These are phyloP conservation scores for Coprinellus aureogranulatus DNA, from an alignment of 768 basidiomycete species.

Conservation along the genomic window DNA sequence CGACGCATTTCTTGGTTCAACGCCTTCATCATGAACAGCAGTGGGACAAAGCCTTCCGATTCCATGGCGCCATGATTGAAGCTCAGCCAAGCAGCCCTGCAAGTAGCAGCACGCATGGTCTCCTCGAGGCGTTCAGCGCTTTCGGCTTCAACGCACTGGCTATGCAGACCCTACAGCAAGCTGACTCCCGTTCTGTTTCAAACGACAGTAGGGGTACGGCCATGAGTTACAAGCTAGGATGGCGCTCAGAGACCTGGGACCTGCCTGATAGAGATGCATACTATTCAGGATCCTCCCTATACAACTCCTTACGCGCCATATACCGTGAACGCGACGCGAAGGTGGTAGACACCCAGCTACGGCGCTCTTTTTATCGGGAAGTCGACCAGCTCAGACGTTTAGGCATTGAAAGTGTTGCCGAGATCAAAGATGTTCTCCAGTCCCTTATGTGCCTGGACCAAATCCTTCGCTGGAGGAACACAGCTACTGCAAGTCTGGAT, in stretches of 20 bases:
- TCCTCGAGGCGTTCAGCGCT: constrained; percentile 78
- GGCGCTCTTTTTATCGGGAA: constrained; percentile 52
- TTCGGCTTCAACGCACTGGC: constrained; percentile 93
- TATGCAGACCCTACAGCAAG: constrained; percentile 55
- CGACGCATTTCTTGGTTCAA: constrained; percentile 74
- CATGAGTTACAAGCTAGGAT: constrained; percentile 79
- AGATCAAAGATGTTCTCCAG: constrained; percentile 65
- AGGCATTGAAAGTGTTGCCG: constrained; percentile 76
- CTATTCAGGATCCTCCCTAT: constrained; percentile 60
- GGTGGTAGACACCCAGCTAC: constrained; percentile 47
- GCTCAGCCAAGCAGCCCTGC: constrained; percentile 41
- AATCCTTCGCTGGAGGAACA: constrained; percentile 59
- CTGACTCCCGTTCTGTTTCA: constrained; percentile 29
- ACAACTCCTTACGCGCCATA: constrained; percentile 76
- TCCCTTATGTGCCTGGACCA: constrained; percentile 83
- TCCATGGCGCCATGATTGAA: constrained; percentile 87
- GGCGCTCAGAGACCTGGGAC: constrained; percentile 96
- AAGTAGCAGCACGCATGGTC: constrained; percentile 49
- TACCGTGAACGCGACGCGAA: constrained; percentile 68
- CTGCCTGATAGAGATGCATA: constrained; percentile 62
- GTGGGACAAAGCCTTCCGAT: constrained; percentile 88
- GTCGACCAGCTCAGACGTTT: constrained; percentile 61
- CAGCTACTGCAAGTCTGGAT: constrained; percentile 31
- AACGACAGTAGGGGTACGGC: constrained; percentile 33
- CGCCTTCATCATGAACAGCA: constrained; percentile 91